phyloP scores from a whole-genome alignment of 2,329 filamentous ascomycete genomes.

The Sclerotinia subarctica region DNA sequence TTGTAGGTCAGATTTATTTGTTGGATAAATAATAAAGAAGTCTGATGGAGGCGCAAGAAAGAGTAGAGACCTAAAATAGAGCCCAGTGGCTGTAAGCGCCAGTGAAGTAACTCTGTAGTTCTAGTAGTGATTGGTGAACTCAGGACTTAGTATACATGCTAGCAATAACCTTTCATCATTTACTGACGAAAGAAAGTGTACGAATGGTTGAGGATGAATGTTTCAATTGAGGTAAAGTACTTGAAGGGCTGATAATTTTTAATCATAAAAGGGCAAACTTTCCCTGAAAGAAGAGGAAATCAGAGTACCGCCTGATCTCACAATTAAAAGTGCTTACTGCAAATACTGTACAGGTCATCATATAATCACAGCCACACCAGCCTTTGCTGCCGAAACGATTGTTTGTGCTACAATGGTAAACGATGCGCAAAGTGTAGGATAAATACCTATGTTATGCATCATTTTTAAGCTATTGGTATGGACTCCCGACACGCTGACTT shows the following conservation, averaged over 20 bases:
- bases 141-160: not conserved
- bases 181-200: not conserved
- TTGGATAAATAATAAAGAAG: not conserved
- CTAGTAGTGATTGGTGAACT: not conserved
- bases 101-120: not conserved
- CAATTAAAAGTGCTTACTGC: constrained; percentile 10
- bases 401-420: not conserved
- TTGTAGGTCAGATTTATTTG: not conserved
- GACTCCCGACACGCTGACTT: not conserved
- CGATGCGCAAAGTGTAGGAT: not conserved
- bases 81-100: constrained; percentile 8
- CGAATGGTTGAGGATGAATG: not conserved
- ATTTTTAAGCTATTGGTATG: not conserved
- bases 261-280: not conserved
- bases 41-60: not conserved
- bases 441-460: not conserved
- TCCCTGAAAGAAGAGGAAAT: not conserved
- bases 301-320: not conserved
- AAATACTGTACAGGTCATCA: constrained; percentile 3
- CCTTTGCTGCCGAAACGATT: not conserved
- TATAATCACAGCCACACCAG: not conserved
- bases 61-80: constrained; percentile 4
- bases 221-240: not conserved
- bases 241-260: not conserved
- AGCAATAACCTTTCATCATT: not conserved